phyloP scores from a whole-genome alignment of 2,329 filamentous ascomycete genomes.

The Ophiocordyceps camponoti-leonardi region DNA sequence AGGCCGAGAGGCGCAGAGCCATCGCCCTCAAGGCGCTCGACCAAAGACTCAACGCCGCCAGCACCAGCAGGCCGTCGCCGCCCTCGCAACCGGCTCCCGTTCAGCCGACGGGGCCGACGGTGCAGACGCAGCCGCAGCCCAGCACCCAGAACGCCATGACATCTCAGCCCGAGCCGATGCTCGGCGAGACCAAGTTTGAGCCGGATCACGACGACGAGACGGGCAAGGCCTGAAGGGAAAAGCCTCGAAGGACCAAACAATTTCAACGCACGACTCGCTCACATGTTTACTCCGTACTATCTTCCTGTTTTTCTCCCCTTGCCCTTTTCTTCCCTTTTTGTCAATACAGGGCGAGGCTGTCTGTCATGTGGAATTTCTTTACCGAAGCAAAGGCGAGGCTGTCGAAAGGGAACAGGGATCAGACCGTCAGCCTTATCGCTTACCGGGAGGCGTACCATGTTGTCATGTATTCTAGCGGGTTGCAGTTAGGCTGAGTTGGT shows the following conservation, averaged over 20 bases:
- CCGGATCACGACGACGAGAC: conserved; percentile 37
- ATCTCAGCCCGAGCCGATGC: conserved; percentile 33
- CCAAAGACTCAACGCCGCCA: conserved; percentile 76
- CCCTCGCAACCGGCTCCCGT: conserved; percentile 12
- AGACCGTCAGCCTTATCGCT: not conserved
- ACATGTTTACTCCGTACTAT: not conserved
- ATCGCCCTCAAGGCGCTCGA: conserved; percentile 84
- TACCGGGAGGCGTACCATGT: not conserved
- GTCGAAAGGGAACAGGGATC: not conserved
- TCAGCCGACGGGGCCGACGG: conserved; percentile 32
- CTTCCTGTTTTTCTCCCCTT: not conserved
- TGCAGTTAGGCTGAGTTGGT: not conserved
- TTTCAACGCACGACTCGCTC: not conserved
- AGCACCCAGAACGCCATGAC: conserved; percentile 41
- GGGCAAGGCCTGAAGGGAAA: conserved; percentile 10
- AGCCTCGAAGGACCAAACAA: too few species aligned
- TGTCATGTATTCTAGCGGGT: not conserved
- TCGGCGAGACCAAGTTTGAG: conserved; percentile 55
- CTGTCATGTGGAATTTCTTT: not conserved
- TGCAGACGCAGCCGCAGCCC: conserved; percentile 38
- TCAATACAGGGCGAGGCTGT: not conserved
- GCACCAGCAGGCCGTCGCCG: conserved; percentile 19
- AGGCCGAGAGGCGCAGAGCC: conserved; percentile 78
- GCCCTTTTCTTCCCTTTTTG: not conserved
- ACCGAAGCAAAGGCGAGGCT: not conserved